These are phyloP conservation scores for Hanseniaspora lachancei DNA, from an alignment of 805 yeast genomes.

Conservation along the genomic window DNA sequence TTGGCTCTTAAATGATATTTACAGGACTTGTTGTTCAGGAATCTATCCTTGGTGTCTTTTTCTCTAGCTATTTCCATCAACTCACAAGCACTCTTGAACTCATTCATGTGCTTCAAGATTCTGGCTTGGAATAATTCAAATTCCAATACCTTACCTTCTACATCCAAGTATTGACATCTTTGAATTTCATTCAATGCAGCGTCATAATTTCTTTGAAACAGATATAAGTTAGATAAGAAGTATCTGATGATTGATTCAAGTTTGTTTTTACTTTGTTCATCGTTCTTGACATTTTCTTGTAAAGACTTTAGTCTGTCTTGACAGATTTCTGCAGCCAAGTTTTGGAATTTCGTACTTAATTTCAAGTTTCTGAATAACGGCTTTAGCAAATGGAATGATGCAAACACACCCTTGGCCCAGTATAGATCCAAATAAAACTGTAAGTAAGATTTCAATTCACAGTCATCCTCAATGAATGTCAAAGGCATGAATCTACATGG, in stretches of 20 bases:
- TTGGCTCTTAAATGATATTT: conserved; percentile 73
- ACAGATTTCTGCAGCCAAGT: conserved; percentile 41
- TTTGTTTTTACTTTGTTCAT: conserved; percentile 27
- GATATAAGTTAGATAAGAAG: conserved; percentile 66
- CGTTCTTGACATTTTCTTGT: conserved; percentile 21
- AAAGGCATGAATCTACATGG: conserved; percentile 70
- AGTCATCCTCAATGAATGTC: conserved; percentile 47
- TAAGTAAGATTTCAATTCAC: conserved; percentile 33
- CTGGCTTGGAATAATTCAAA: conserved; percentile 69
- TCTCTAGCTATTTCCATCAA: conserved; percentile 57
- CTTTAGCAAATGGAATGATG: conserved; percentile 75
- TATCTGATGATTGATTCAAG: conserved; percentile 52
- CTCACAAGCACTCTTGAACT: conserved; percentile 47
- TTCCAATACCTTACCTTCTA: conserved; percentile 78
- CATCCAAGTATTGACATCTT: conserved; percentile 48
- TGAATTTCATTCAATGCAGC: conserved; percentile 32
- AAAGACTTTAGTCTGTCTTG: conserved; percentile 30
- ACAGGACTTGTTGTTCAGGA: conserved; percentile 75
- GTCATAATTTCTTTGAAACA: conserved; percentile 39
- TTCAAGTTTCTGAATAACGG: conserved; percentile 46
- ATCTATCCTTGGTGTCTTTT: conserved; percentile 79
- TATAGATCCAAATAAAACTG: conserved; percentile 44
- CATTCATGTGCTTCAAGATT: conserved; percentile 59
- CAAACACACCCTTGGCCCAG: conserved; percentile 73
- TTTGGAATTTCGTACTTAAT: conserved; percentile 27